Conservation (phyloP, 2,329 filamentous ascomycete species). For the Apiospora kogelbergensis region DNA sequence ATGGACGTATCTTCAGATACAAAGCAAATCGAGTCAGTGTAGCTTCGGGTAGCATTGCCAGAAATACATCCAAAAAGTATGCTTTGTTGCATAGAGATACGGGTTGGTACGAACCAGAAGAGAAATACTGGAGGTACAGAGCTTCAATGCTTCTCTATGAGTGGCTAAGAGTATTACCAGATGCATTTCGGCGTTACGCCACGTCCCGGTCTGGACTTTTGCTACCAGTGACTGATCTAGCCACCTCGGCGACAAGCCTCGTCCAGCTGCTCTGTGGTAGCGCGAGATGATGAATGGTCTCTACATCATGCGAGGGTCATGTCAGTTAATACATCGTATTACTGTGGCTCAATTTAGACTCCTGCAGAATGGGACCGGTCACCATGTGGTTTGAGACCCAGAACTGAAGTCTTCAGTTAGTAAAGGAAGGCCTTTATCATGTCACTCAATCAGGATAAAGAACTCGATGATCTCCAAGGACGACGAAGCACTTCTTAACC, state of each 20-base stretch:
- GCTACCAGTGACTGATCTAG: too few species aligned
- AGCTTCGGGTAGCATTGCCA: background rate
- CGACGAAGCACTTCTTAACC: too few species aligned
- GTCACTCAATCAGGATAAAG: too few species aligned
- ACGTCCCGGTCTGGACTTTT: too few species aligned
- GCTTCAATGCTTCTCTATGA: too few species aligned
- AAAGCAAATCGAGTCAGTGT: background rate
- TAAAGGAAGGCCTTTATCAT: background rate
- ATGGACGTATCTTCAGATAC: background rate
- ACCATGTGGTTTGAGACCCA: background rate
- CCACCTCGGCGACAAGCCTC: too few species aligned
- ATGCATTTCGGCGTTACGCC: too few species aligned
- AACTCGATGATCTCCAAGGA: too few species aligned
- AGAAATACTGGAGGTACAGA: too few species aligned
- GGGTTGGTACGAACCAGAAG: too few species aligned
- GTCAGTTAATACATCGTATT: background rate
- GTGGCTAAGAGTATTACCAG: too few species aligned
- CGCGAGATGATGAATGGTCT: background rate
- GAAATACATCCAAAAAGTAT: background rate
- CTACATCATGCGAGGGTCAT: background rate
- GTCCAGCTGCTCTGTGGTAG: background rate
- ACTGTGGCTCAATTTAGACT: background rate
- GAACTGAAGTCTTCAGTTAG: background rate
- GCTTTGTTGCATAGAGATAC: background rate
- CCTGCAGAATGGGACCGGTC: background rate